phyloP scores from a whole-genome alignment of 257 asterid genomes.

The Lavandula angustifolia region DNA sequence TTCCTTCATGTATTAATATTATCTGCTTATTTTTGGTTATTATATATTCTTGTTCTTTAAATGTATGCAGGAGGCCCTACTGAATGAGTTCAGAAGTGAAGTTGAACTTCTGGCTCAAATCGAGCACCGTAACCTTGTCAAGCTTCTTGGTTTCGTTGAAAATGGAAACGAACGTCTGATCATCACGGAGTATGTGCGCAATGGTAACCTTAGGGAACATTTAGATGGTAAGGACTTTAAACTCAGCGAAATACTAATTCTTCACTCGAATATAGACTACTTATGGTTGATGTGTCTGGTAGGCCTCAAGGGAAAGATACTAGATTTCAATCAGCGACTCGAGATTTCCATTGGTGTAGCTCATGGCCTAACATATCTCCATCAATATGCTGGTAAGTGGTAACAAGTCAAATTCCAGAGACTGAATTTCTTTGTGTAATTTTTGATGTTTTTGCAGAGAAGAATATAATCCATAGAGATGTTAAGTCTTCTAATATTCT shows the following conservation, averaged over 20 bases:
- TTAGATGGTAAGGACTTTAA: slow-evolving; percentile 47
- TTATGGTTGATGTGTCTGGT: slow-evolving; percentile 35
- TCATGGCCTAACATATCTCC: slow-evolving; percentile 89
- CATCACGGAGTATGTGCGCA: no score
- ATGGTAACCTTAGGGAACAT: no score
- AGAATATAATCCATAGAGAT: slow-evolving; percentile 95
- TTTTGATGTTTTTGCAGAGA: slow-evolving; percentile 48
- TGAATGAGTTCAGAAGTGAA: slow-evolving; percentile 71
- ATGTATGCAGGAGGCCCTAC: no score
- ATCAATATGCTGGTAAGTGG: slow-evolving; percentile 92
- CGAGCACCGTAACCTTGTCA: slow-evolving; percentile 88
- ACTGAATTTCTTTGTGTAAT: background rate
- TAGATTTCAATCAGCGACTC: slow-evolving; percentile 87
- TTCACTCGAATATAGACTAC: slow-evolving; percentile 13
- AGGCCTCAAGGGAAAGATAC: slow-evolving; percentile 67
- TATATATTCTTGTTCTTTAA: no score
- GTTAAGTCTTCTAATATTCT: slow-evolving; percentile 87
- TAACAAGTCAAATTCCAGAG: slow-evolving; percentile 31
- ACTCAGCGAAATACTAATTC: slow-evolving; percentile 17
- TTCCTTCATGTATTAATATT: no score
- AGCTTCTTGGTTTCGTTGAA: slow-evolving; percentile 87
- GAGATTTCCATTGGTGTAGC: slow-evolving; percentile 87
- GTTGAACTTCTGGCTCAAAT: slow-evolving; percentile 86
- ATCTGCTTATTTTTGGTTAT: no score
- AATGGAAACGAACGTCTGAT: slow-evolving; percentile 5